Evolutionary conservation across 179 eudicot genomes (phyloP).

Genomic region (Actinidia chinensis): DNA sequence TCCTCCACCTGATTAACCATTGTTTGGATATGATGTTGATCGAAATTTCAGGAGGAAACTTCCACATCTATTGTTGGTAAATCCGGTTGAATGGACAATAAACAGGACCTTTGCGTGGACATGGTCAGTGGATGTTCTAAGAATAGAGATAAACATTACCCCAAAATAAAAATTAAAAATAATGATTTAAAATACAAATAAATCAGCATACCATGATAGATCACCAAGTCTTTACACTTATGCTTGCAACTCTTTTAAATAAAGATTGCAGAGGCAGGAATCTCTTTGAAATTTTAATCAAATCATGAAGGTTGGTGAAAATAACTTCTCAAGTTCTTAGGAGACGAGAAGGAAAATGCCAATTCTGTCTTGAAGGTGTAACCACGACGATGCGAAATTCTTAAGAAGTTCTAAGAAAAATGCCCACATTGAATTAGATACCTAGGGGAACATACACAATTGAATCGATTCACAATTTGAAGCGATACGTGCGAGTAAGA

Average conservation of each 20-base stretch:
- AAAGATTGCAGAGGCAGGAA: background rate
- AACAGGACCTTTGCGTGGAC: background rate
- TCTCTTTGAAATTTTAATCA: background rate
- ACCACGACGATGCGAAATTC: background rate
- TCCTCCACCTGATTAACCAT: conserved; percentile 5
- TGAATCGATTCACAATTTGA: conserved; percentile 12
- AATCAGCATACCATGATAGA: too few species aligned
- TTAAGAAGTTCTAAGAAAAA: too few species aligned
- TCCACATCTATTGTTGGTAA: background rate
- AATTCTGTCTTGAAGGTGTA: background rate
- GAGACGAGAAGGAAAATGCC: background rate
- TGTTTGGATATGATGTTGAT: background rate
- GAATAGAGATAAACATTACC: background rate
- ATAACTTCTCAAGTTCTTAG: background rate
- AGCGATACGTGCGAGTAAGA: background rate
- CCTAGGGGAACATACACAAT: background rate
- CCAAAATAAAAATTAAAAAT: too few species aligned
- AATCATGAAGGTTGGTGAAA: background rate
- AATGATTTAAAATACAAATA: too few species aligned
- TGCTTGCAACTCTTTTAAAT: too few species aligned
- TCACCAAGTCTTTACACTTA: too few species aligned
- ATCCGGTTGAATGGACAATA: conserved; percentile 1
- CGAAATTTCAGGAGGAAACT: background rate
- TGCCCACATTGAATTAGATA: too few species aligned
- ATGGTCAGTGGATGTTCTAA: background rate